Conservation (phyloP, 768 basidiomycete genomes). For the Rhizopogon salebrosus region DNA sequence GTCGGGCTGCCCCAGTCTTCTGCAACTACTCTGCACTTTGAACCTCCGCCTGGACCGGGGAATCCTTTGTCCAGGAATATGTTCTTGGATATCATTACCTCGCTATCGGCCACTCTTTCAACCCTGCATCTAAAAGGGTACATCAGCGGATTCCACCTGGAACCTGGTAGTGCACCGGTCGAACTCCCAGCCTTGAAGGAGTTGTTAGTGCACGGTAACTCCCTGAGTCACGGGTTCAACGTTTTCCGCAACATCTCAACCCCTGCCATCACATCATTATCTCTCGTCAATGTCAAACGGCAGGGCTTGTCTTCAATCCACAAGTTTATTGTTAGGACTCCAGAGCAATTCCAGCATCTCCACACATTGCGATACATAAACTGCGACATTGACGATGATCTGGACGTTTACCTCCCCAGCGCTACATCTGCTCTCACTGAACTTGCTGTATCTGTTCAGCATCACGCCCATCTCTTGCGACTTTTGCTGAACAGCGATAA, state of each 20-base stretch:
- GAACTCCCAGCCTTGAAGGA: constrained; percentile 25
- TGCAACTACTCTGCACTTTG: constrained; percentile 29
- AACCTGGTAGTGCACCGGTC: constrained; percentile 26
- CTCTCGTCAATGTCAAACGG: constrained; percentile 21
- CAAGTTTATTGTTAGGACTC: constrained; percentile 30
- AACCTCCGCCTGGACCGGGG: constrained; percentile 26
- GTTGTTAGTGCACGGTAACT: constrained; percentile 26
- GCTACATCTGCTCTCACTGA: constrained; percentile 30
- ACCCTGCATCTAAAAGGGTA: constrained; percentile 27
- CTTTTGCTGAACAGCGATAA: constrained; percentile 30
- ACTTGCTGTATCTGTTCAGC: constrained; percentile 28
- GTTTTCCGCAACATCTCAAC: constrained; percentile 31
- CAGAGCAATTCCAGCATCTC: constrained; percentile 29
- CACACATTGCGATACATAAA: constrained; percentile 28
- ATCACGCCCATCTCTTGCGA: constrained; percentile 27
- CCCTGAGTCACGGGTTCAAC: constrained; percentile 27
- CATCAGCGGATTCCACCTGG: constrained; percentile 28
- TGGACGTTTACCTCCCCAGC: constrained; percentile 28
- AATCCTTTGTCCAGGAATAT: constrained; percentile 22
- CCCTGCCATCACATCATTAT: constrained; percentile 20
- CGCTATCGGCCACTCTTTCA: constrained; percentile 22
- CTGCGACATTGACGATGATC: constrained; percentile 29
- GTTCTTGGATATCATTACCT: constrained; percentile 24
- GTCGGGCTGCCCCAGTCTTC: constrained; percentile 24
- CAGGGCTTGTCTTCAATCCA: constrained; percentile 28